Conservation (phyloP, 108 stramenopile species). For the Halocafeteria seosinensis region DNA sequence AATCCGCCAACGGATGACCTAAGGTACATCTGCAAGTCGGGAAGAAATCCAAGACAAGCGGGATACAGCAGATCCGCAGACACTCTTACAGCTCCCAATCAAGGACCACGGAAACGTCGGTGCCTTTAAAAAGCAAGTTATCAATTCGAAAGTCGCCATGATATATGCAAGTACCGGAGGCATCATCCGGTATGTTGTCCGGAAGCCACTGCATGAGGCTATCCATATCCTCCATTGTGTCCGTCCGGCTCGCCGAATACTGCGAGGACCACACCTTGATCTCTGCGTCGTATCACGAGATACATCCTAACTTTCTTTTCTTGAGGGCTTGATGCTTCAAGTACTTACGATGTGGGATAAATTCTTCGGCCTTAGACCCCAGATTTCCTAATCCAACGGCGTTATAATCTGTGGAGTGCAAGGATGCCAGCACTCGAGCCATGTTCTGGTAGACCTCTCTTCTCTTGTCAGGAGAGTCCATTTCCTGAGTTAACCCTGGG, state of each 20-base stretch:
- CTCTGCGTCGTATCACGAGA: too few species aligned
- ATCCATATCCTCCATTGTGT: background rate
- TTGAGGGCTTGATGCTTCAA: too few species aligned
- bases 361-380: background rate
- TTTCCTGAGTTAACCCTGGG: background rate
- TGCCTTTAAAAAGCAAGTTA: constrained; percentile 4
- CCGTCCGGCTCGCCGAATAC: background rate
- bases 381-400: background rate
- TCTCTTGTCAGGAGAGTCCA: background rate
- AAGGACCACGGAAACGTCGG: constrained; percentile 9
- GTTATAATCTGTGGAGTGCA: constrained; percentile 11
- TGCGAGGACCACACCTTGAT: constrained; percentile 15
- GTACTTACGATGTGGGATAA: too few species aligned
- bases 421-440: background rate
- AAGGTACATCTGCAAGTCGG: too few species aligned
- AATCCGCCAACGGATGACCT: constrained; percentile 20
- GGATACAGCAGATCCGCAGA: too few species aligned
- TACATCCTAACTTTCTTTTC: too few species aligned
- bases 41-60: too few species aligned
- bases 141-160: constrained; percentile 23
- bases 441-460: background rate
- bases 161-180: background rate
- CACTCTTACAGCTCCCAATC: constrained; percentile 35
- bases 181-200: background rate
- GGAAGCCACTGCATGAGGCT: constrained; percentile 5